phyloP scores from a whole-genome alignment of 352 stramenopile genomes.

The Phytophthora palmivora region DNA sequence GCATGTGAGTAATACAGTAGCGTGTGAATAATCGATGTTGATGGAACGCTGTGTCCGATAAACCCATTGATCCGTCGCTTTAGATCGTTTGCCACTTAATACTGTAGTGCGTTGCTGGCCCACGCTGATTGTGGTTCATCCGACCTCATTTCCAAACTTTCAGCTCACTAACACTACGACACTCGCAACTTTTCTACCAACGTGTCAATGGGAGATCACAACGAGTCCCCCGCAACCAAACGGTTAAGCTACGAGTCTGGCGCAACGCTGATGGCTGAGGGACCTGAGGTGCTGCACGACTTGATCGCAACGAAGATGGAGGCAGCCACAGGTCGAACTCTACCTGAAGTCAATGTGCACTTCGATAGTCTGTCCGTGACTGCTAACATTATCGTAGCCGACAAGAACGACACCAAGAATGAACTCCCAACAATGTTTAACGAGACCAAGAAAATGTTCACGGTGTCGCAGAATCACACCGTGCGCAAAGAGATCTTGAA shows the following conservation, averaged over 20 bases:
- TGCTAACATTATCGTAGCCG: constrained; percentile 26
- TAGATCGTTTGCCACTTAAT: not conserved
- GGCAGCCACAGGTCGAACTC: constrained; percentile 23
- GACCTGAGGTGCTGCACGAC: constrained; percentile 36
- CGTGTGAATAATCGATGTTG: constrained; percentile 25
- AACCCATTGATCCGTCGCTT: not conserved
- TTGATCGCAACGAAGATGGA: constrained; percentile 30
- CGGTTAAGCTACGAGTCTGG: constrained; percentile 20
- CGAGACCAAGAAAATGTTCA: constrained; percentile 27
- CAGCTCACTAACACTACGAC: not conserved
- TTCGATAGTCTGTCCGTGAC: constrained; percentile 24
- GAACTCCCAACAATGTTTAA: constrained; percentile 50
- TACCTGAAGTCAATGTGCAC: constrained; percentile 45
- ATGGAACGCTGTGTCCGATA: constrained; percentile 8
- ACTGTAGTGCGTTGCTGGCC: not conserved
- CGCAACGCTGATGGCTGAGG: constrained; percentile 25
- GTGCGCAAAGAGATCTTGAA: constrained; percentile 41
- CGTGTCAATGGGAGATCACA: constrained; percentile 9
- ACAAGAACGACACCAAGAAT: constrained; percentile 22
- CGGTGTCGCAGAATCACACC: constrained; percentile 23
- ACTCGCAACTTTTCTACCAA: too few relatives aligned
- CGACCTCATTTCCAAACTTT: constrained; percentile 23
- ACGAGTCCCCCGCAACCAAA: constrained; percentile 10
- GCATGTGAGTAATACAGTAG: too few relatives aligned
- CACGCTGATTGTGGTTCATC: not conserved